Conservation (phyloP, 129 eudicot species). For the Heracleum sosnowskyi region DNA sequence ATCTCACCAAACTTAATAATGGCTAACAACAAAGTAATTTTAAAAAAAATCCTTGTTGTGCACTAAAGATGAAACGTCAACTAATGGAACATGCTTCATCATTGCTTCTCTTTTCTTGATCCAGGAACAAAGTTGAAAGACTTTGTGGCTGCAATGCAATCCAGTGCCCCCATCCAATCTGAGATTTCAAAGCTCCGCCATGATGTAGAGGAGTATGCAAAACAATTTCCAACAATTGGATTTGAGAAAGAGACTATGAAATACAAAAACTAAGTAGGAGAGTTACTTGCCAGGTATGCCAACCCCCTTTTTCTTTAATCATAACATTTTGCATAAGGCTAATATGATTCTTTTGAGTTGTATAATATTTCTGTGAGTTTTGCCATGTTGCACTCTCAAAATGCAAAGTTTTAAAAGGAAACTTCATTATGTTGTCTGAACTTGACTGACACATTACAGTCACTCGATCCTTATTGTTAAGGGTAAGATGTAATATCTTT, state of each 20-base stretch:
- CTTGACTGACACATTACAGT: neutral
- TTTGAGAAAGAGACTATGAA: slow-evolving; percentile 98
- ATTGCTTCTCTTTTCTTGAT: slow-evolving; percentile 7
- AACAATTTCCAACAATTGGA: slow-evolving; percentile 94
- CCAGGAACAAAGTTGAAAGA: slow-evolving; percentile 96
- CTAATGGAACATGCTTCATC: neutral
- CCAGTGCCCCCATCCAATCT: slow-evolving; percentile 42
- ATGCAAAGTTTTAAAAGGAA: neutral
- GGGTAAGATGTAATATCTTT: neutral
- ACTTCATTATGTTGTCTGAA: neutral
- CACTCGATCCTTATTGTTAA: neutral
- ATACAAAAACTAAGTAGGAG: slow-evolving; percentile 61
- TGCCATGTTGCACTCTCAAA: neutral
- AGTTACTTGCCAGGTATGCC: slow-evolving; percentile 29
- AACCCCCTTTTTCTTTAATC: neutral
- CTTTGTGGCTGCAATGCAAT: slow-evolving; percentile 70
- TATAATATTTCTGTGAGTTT: neutral
- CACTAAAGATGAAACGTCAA: neutral
- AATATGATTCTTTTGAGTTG: neutral
- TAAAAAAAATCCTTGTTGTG: neutral
- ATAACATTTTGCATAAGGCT: neutral
- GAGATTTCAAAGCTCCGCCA: slow-evolving; percentile 80
- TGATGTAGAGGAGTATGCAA: slow-evolving; percentile 92
- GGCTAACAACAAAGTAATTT: neutral
- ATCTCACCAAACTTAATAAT: neutral